These are phyloP conservation scores for Rhododendron mucronatum DNA, from an alignment of 148 eudicot species.

Conservation along the genomic window DNA sequence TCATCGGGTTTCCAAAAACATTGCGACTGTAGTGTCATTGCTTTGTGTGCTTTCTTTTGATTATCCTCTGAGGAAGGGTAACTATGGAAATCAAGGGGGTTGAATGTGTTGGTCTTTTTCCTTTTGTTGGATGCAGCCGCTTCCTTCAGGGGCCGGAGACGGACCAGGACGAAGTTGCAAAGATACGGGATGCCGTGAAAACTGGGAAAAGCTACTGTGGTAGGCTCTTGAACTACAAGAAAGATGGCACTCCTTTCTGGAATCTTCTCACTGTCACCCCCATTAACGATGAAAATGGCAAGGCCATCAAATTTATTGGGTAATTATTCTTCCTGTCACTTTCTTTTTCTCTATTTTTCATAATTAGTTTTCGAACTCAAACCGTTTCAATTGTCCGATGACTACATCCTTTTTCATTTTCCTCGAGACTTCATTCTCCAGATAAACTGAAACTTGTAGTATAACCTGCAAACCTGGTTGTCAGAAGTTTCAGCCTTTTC, in stretches of 20 bases:
- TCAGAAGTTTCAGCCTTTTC: neutral
- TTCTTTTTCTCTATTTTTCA: neutral
- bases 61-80: neutral
- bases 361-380: neutral
- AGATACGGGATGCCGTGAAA: conserved; percentile 65
- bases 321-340: conserved; percentile 19
- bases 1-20: neutral
- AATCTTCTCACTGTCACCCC: conserved; percentile 93
- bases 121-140: conserved; percentile 53
- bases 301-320: conserved; percentile 91
- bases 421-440: neutral
- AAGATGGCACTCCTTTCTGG: conserved; percentile 98
- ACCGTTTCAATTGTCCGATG: neutral
- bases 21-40: neutral
- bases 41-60: neutral
- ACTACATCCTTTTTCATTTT: neutral
- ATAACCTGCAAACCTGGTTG: neutral
- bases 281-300: conserved; percentile 76
- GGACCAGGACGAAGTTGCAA: conserved; percentile 77
- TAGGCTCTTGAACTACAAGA: conserved; percentile 85
- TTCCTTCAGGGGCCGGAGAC: conserved; percentile 93
- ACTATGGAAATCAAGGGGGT: neutral
- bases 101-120: neutral
- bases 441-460: neutral
- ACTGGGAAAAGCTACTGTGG: conserved; percentile 88